Evolutionary conservation across 2,329 filamentous ascomycete genomes (phyloP), one percentile per base, ranked within the genome.

Genomic region (Herpotrichia juniperi): DNA sequence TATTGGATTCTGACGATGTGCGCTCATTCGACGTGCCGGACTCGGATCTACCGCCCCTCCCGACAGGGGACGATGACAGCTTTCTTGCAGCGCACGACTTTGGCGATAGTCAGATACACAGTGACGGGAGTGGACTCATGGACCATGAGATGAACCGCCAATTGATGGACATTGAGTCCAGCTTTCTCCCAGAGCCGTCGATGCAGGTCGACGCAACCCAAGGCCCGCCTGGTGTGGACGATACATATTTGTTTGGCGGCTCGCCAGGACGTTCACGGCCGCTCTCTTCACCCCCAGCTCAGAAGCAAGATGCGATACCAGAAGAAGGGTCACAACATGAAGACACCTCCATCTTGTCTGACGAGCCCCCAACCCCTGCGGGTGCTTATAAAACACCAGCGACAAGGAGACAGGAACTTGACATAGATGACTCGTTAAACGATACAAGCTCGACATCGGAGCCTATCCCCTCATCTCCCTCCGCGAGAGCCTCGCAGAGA

Each of bases 161-260:
- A 57, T 67, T 87, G 56, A 79, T 83, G 76, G 84, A 87, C 58
- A 78, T 86, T 49, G 84, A 87, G 65, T 87, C 84, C 3, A 87
- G 83, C 62, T 87, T 87, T 59, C 55, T 87, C 39, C 84, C 83
- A 0, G 83, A 86, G 40, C 74, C 77, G 1, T 80, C 80, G 2
- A 58, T 69, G 6, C 61, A 64, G 19, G 60, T 53, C 9, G 65
- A 64, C 17, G 54, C 59, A 21, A 42, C 61, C 5, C 64, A 68
- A 31, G 62, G 54, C 2, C 57, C 55, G 25, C 37, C 59, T 8
- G 77, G 77, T 34, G 71, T 61, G 10, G 78, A 80, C 62, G 78
- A 80, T 54, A 80, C 78, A 17, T 79, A 78, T 57, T 53, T 79
- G 45, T 76, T 76, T 59, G 74, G 74, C 22, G 74, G 73, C 46